Base-by-base conservation (phyloP, 495 filamentous ascomycete species). In the Aspergillus incahuasiensis region DNA sequence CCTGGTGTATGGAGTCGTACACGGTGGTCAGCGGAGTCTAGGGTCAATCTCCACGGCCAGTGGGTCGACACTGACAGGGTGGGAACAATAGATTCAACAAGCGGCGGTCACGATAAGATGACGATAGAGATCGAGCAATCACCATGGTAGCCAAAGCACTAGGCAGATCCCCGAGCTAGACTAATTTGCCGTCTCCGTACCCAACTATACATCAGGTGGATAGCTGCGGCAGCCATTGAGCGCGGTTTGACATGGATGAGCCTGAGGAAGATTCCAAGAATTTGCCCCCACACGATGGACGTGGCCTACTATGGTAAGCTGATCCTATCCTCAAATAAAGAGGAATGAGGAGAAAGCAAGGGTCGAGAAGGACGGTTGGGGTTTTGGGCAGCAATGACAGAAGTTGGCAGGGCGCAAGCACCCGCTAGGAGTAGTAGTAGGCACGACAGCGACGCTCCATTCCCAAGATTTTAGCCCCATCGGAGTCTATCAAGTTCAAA, bases 381-480 rank as follows among this genome's bases (percentile, higher is more conserved):
- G 54, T 41, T 63, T 74, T 66, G 68, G 72, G 73, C 73, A 70
- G 68, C 72, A 69, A 68, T 63, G 61, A 65, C 65, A 65, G 71
- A 67, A 68, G 52, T 44, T 47, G 35, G 58, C 55, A 61, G 55
- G 63, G 60, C 58, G 56, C 53, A 58, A 54, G 52, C 56, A 55
- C 60, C 56, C 61, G 58, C 52, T 62, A 50, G 32, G 2, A 9
- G 32, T 35, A 5, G 32, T 2, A 9, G 32, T 35, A 5, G 56
- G 51, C 59, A 60, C 16, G 24, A 48, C 21, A 52, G 52, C 56
- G 52, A 51, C 53, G 35, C 22, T 45, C 50, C 44, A 46, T 38
- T 52, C 25, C 24, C 22, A 43, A 58, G 35, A 52, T 46, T 54
- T 60, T 59, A 56, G 52, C 59, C 49, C 48, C 43, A 47, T 61